Evolutionary conservation across 2,329 filamentous ascomycete species (phyloP).

Genomic region (Colletotrichum paranaense): DNA sequence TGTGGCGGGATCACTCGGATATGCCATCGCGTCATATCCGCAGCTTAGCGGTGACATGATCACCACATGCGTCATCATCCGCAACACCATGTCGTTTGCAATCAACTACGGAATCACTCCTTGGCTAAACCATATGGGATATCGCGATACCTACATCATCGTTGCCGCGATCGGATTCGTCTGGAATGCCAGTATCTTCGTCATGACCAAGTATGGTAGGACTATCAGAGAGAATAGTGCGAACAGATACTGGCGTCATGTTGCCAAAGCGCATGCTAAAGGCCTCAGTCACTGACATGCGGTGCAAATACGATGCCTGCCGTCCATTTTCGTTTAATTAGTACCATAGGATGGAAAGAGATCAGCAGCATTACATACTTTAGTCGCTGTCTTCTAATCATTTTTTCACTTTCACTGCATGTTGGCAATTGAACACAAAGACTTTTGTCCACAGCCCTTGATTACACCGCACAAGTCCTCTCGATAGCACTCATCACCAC

Average conservation of each 20-base stretch:
- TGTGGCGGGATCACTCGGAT: conserved; percentile 41
- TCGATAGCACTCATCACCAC: not conserved
- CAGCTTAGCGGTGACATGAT: conserved; percentile 44
- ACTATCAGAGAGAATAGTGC: conserved; percentile 51
- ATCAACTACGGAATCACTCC: conserved; percentile 47
- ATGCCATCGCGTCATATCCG: conserved; percentile 45
- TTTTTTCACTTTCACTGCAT: no score
- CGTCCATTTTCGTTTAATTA: not conserved
- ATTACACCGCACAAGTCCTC: not conserved
- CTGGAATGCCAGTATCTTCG: conserved; percentile 53
- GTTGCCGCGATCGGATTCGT: conserved; percentile 48
- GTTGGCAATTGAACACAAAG: no score
- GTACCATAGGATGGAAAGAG: not conserved
- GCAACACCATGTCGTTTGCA: conserved; percentile 50
- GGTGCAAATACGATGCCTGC: not conserved
- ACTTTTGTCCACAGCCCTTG: not conserved
- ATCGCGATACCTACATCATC: conserved; percentile 50
- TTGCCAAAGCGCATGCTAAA: conserved; percentile 41
- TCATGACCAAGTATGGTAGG: conserved; percentile 61
- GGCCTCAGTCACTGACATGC: conserved; percentile 34
- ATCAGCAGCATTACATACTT: no score
- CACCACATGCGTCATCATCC: conserved; percentile 45
- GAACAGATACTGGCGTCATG: conserved; percentile 50
- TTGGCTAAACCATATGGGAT: conserved; percentile 47
- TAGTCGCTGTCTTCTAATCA: no score